Evolutionary conservation across 2,329 filamentous ascomycete genomes (phyloP).

Genomic region (Colletotrichum horii): DNA sequence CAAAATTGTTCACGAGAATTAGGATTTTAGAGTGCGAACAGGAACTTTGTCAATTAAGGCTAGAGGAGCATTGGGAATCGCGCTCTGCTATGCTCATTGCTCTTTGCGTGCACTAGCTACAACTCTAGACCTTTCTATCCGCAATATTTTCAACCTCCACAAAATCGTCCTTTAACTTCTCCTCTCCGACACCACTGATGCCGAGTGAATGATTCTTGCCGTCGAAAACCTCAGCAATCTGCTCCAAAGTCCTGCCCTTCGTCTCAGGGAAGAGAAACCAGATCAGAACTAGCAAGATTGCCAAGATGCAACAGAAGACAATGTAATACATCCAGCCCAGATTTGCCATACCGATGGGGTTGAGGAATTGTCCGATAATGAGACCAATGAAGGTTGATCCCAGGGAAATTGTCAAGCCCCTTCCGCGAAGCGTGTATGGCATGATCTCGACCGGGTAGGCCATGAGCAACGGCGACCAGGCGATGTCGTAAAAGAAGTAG

Average conservation of each 20-base stretch:
- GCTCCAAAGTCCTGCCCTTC: conserved; percentile 27
- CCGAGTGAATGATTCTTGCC: conserved; percentile 10
- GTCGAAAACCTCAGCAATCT: conserved; percentile 24
- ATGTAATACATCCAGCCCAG: conserved; percentile 28
- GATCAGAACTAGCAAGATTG: conserved; percentile 20
- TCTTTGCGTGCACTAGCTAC: background rate
- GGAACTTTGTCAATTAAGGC: background rate
- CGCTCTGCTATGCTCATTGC: background rate
- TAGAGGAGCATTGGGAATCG: background rate
- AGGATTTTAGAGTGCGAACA: background rate
- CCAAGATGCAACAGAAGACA: conserved; percentile 24
- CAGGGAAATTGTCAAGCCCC: conserved; percentile 19
- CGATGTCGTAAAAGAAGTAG: conserved; percentile 23
- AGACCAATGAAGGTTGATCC: conserved; percentile 30
- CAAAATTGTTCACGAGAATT: background rate
- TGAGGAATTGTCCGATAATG: conserved; percentile 42
- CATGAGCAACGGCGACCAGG: conserved; percentile 17
- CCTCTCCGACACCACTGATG: background rate
- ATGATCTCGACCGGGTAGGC: conserved; percentile 25
- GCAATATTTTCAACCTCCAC: conserved; percentile 1
- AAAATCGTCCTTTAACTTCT: background rate
- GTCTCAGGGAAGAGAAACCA: conserved; percentile 33
- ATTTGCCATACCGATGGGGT: conserved; percentile 44
- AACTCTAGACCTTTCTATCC: background rate
- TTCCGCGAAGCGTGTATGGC: conserved; percentile 21